Evolutionary conservation across 176 grass and related monocot genomes (phyloP).

Genomic region (Rhynchospora breviuscula): DNA sequence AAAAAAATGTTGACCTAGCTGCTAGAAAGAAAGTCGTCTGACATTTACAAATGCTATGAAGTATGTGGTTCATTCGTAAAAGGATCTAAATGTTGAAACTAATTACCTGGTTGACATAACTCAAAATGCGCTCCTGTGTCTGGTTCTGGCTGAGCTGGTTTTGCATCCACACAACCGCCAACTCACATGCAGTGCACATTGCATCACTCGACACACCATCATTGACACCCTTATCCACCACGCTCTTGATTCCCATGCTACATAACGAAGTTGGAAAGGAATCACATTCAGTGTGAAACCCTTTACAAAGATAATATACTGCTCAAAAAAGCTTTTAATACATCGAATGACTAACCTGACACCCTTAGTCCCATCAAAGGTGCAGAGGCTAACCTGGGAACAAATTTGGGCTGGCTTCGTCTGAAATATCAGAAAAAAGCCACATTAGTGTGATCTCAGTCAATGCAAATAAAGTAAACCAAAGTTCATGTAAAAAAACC

Average conservation of each 20-base stretch:
- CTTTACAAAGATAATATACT: neutral
- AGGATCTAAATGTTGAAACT: neutral
- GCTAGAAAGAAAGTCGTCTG: neutral
- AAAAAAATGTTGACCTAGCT: neutral
- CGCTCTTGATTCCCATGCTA: constrained; percentile 55
- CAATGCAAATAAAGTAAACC: neutral
- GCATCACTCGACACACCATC: constrained; percentile 34
- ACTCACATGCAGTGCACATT: constrained; percentile 76
- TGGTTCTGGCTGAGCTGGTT: constrained; percentile 61
- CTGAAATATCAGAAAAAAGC: constrained; percentile 30
- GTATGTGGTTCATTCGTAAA: neutral
- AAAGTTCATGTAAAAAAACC: too few relatives aligned
- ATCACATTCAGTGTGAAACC: neutral
- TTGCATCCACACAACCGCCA: constrained; percentile 70
- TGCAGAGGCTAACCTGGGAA: constrained; percentile 60
- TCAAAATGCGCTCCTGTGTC: constrained; percentile 46
- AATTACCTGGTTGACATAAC: constrained; percentile 51
- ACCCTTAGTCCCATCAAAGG: constrained; percentile 42
- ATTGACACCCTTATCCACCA: constrained; percentile 36
- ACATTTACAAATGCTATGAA: neutral
- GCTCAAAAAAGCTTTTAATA: neutral
- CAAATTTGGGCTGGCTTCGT: constrained; percentile 54
- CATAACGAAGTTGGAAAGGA: neutral
- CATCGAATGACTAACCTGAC: constrained; percentile 35
- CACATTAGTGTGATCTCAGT: neutral